phyloP scores from a whole-genome alignment of 176 grass and related monocot species.

The Rhynchospora breviuscula region DNA sequence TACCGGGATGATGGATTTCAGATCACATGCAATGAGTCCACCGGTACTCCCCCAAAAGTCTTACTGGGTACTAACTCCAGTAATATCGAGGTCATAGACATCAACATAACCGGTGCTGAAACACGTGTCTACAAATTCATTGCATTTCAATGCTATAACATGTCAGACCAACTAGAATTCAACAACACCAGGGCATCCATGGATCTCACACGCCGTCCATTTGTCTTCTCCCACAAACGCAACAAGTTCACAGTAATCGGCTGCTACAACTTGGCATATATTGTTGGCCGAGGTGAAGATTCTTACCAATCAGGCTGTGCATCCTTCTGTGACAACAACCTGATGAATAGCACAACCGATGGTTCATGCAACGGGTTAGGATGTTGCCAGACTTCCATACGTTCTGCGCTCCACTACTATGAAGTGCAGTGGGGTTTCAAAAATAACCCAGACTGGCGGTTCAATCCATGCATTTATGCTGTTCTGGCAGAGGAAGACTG shows the following conservation, averaged over 20 bases:
- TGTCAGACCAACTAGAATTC: not conserved
- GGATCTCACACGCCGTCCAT: not conserved
- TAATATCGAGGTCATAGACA: not conserved
- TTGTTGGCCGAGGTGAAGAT: not conserved
- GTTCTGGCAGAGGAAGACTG: conserved; percentile 19
- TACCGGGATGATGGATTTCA: conserved; percentile 4
- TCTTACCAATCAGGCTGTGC: not conserved
- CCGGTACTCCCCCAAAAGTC: not conserved
- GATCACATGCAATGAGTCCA: conserved; percentile 11
- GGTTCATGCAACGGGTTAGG: conserved; percentile 15
- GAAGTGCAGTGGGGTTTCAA: fast-evolving
- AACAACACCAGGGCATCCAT: fast-evolving
- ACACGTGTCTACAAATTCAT: not conserved
- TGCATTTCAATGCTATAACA: not conserved
- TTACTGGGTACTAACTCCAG: not conserved
- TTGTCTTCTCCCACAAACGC: not conserved
- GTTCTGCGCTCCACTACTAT: not conserved
- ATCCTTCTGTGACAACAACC: not conserved
- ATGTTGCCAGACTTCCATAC: conserved; percentile 18
- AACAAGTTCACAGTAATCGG: conserved; percentile 37
- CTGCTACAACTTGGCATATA: conserved; percentile 1
- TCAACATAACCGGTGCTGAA: not conserved
- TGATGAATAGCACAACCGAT: not conserved
- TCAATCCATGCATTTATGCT: conserved; percentile 23
- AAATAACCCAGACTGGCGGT: not conserved